phyloP scores from a whole-genome alignment of 192 early-diverging fungal genomes.

The Umbelopsis sp. region DNA sequence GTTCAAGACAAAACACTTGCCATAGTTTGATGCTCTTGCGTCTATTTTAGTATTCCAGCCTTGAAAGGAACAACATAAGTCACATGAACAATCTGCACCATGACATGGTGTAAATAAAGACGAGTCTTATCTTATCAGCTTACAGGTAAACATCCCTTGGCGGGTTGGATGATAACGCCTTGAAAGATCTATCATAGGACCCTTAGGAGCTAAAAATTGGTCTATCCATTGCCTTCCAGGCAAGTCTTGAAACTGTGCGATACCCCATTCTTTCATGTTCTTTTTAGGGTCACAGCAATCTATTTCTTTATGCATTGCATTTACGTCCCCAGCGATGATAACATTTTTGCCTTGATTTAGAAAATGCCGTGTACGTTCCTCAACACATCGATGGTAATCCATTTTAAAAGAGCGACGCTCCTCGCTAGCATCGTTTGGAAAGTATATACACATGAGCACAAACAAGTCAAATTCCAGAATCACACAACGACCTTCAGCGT shows the following conservation, averaged over 20 bases:
- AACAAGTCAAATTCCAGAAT: constrained; percentile 76
- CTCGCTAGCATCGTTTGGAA: constrained; percentile 56
- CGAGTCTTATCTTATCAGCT: constrained; percentile 19
- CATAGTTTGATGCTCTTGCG: constrained; percentile 50
- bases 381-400: constrained; percentile 52
- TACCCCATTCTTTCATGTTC: constrained; percentile 54
- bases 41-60: constrained; percentile 79
- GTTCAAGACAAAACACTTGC: constrained; percentile 1
- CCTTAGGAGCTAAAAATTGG: constrained; percentile 55
- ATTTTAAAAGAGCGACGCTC: constrained; percentile 56
- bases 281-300: constrained; percentile 77
- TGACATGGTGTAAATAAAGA: neutral
- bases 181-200: constrained; percentile 68
- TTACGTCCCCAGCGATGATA: constrained; percentile 69
- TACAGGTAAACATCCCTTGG: constrained; percentile 57
- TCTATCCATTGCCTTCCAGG: constrained; percentile 69
- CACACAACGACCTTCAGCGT: constrained; percentile 72
- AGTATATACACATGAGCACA: constrained; percentile 78
- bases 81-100: neutral
- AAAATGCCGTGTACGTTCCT: constrained; percentile 49
- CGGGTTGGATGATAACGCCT: constrained; percentile 63
- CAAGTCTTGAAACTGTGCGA: constrained; percentile 58
- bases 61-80: constrained; percentile 34
- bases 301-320: constrained; percentile 61
- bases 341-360: constrained; percentile 56